Percentiles rank a stretch among this genome's conserved stretches.
Conservation (phyloP, 2,329 filamentous ascomycete species). For the Tolypocladium ophioglossoides region DNA sequence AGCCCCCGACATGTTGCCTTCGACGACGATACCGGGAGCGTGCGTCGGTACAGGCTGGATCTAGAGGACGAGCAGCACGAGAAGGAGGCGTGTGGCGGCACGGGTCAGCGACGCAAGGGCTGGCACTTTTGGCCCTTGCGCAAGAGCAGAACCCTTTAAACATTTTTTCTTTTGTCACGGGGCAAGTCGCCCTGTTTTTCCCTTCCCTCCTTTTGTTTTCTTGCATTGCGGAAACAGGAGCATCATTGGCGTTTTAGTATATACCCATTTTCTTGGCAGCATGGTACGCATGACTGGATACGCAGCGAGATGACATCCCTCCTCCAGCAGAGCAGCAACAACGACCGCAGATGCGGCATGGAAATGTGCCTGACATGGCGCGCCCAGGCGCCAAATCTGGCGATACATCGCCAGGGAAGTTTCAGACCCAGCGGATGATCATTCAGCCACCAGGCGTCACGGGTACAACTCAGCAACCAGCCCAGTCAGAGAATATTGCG, state of each 20-base stretch:
- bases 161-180: neutral
- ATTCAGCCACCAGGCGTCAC: no score
- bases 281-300: neutral
- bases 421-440: no score
- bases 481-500: no score
- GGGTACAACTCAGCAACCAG: no score
- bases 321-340: no score
- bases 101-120: constrained; percentile 10
- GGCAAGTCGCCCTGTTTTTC: neutral
- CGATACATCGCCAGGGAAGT: no score
- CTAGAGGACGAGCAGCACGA: constrained; percentile 34
- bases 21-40: constrained; percentile 52
- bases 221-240: neutral
- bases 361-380: no score
- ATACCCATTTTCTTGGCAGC: neutral
- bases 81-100: constrained; percentile 7
- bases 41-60: constrained; percentile 50
- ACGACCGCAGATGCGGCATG: no score
- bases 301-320: no score
- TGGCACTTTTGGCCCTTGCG: constrained; percentile 19
- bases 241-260: neutral
- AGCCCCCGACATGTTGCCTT: constrained; percentile 44
- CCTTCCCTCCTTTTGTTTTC: neutral
- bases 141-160: constrained; percentile 11
- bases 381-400: no score